Evolutionary conservation across 352 stramenopile genomes (phyloP), one percentile per base, ranked within the genome.

Genomic region (Globisporangium canariense): DNA sequence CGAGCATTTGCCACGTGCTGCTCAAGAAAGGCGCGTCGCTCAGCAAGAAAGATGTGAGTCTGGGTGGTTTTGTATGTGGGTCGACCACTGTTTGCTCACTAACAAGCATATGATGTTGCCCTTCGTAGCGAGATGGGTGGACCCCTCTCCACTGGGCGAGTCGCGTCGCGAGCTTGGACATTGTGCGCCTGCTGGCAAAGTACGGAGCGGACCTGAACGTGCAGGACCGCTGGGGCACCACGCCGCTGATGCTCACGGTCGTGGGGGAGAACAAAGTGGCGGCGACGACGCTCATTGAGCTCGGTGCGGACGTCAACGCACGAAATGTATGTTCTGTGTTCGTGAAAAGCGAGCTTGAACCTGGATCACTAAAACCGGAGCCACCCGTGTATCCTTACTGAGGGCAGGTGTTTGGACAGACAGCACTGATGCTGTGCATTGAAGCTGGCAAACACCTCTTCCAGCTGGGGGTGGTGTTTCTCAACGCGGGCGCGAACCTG

Each of bases 21-120:
- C 77, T 94, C 6, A 92, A 92, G 64, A 92, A 94, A 67, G 83
- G 83, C 54, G 83, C 85, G 4, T 84, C 71, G 9, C 69, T 93
- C 52, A 89, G 81, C 53, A 88, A 82, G 69, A 90, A 91, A 74
- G 86, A 93, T 57, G 82, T 91, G 72, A 25, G 74, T 57, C 0
- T 14, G 18, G 16, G 45, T 45, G 8, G 7, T 28, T 2, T 32
- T 10, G 14, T 51, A 25, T 64, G 28, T 30, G 8, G 14, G 11
- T 14, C 25, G 11, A 14, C 9, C 50, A 25, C 20, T 38, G 6
- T 0, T 43, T 30, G 30, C 16, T 25, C 16, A 22, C 40, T 36
- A 16, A 58, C 30, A n/a, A 30, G 36, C n/a, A 20, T 67, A n/a
- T 13, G 11, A 3, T 9, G 4, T 4, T 60, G 20, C 13, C 9